Evolutionary conservation across 495 filamentous ascomycete species (phyloP).

Genomic region (Hypoxylon intermedium): DNA sequence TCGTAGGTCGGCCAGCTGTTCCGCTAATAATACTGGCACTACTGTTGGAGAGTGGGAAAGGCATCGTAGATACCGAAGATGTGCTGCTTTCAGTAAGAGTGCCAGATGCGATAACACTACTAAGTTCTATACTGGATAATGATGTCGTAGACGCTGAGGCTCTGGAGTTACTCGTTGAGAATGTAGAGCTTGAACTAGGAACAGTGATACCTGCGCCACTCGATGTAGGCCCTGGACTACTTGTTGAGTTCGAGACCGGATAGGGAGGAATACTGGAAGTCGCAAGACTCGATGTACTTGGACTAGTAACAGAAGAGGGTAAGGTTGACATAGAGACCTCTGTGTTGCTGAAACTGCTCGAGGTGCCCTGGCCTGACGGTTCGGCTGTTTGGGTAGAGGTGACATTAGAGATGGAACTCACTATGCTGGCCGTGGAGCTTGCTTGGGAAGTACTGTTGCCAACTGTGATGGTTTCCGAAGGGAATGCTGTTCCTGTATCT

Average conservation of each 20-base stretch:
- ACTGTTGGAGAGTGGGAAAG: conserved; percentile 25
- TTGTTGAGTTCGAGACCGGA: conserved; percentile 22
- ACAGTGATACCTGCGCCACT: conserved; percentile 4
- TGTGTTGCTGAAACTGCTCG: conserved; percentile 2
- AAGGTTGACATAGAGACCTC: not conserved
- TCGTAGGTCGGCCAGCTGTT: not conserved
- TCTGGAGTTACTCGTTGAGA: conserved; percentile 17
- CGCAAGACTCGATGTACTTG: not conserved
- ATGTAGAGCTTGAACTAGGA: conserved; percentile 11
- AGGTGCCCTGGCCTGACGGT: conserved; percentile 10
- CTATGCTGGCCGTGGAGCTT: conserved; percentile 1
- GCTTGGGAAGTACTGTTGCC: not conserved
- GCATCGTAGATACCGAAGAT: conserved; percentile 12
- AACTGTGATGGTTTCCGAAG: not conserved
- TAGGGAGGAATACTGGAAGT: conserved; percentile 8
- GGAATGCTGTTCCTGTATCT: not conserved
- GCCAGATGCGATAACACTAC: conserved; percentile 31
- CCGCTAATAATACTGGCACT: conserved; percentile 9
- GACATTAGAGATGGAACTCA: conserved; percentile 1
- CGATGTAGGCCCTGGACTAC: conserved; percentile 2
- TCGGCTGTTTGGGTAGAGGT: conserved; percentile 5
- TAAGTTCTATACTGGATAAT: conserved; percentile 24
- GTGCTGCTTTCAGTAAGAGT: conserved; percentile 18
- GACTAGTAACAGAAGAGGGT: not conserved
- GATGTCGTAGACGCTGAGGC: conserved; percentile 17